These are phyloP conservation scores for Boletus tomentosulus DNA, from an alignment of 768 basidiomycete species.

Conservation along the genomic window DNA sequence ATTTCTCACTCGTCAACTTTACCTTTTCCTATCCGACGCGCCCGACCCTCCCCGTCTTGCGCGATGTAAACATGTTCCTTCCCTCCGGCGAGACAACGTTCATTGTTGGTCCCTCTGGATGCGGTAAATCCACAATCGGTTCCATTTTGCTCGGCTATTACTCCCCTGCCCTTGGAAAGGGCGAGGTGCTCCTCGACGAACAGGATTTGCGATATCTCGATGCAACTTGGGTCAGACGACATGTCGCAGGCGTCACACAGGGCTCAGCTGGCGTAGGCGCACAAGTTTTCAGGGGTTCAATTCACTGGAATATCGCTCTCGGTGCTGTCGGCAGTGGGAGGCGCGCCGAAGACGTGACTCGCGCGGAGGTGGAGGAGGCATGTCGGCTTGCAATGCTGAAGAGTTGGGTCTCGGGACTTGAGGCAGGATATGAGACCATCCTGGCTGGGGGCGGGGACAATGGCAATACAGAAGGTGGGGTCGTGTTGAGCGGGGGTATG, in stretches of 20 bases:
- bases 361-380: slow-evolving; percentile 72
- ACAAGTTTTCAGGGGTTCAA: slow-evolving; percentile 64
- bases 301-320: slow-evolving; percentile 86
- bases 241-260: slow-evolving; percentile 78
- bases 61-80: slow-evolving; percentile 60
- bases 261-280: slow-evolving; percentile 48
- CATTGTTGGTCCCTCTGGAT: slow-evolving; percentile 75
- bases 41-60: slow-evolving; percentile 54
- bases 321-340: slow-evolving; percentile 52
- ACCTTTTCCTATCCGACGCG: slow-evolving; percentile 74
- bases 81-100: slow-evolving; percentile 73
- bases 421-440: slow-evolving; percentile 81
- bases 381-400: slow-evolving; percentile 84
- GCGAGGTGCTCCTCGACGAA: slow-evolving; percentile 75
- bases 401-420: slow-evolving; percentile 81
- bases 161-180: slow-evolving; percentile 44
- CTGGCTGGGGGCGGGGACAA: slow-evolving; percentile 48
- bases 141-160: slow-evolving; percentile 72
- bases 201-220: slow-evolving; percentile 76
- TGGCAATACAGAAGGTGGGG: slow-evolving; percentile 43
- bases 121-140: slow-evolving; percentile 71
- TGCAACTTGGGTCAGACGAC: slow-evolving; percentile 55
- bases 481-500: slow-evolving; percentile 87
- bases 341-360: slow-evolving; percentile 47
- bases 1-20: slow-evolving; percentile 57